Base-by-base conservation (phyloP, 352 stramenopile genomes). In the Phytophthora uliginosa region DNA sequence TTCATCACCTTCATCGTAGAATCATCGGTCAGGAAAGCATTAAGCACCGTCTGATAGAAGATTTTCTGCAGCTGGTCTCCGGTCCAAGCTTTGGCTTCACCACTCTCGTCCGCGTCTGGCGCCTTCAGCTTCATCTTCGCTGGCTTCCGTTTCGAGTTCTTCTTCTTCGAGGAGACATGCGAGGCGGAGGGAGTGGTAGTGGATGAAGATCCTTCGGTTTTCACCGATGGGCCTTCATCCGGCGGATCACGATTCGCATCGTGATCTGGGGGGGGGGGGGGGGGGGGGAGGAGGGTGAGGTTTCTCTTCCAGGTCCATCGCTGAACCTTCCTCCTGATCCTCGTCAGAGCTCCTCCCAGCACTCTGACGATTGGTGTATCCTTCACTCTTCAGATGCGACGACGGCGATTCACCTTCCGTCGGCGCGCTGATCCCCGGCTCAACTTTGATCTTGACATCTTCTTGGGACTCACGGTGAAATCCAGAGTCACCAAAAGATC, bases 381-480 rank as follows among this genome's bases (percentile, higher is more conserved):
- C 17, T 52, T 52, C 45, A 52, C n/a, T 52, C 45, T 52, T 52
- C 45, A 52, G 45, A 52, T 52, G n/a, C 45, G 45, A 52, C 45
- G 45, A 52, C 45, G 45, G 45, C n/a, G n/a, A 26, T 26, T 26
- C 45, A 52, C 45, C 45, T 52, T 52, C 45, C 45, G 45, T 52
- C 33, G 59, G 55, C 40, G 48, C 42, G 6, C 52, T 15, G 33
- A 17, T 65, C 47, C 59, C 40, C n/a, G 28, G 45, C 52, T 65
- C 47, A 34, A 34, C 8, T 31, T 65, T 65, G 28, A 65, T 54
- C 33, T 65, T 47, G 22, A 47, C 59, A 48, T 57, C 45, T 57
- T 56, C 47, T 48, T 45, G 8, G 42, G 59, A 65, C 59, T 65
- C 59, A 57, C 59, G 57, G 57, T 63, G 38, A 63, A 55, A 63